Conservation (phyloP, 208 protist genomes). For the Crithidia thermophila region DNA sequence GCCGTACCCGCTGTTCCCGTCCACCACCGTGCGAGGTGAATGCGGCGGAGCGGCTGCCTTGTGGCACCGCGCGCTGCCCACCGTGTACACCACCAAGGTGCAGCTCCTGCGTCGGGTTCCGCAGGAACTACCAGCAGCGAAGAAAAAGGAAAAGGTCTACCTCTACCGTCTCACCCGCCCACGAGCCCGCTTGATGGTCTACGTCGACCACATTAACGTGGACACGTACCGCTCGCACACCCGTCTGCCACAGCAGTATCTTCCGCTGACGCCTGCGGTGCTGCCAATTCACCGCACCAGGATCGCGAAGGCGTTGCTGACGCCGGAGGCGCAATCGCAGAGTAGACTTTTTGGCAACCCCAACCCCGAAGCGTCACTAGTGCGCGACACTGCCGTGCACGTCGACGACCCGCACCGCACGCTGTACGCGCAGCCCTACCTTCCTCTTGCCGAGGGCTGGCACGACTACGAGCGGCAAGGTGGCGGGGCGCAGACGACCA, state of each 20-base stretch:
- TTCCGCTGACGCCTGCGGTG: constrained; percentile 19
- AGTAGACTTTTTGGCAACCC: too few relatives aligned
- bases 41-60: constrained; percentile 14
- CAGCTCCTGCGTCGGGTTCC: constrained; percentile 18
- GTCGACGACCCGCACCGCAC: constrained; percentile 18
- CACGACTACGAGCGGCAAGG: constrained; percentile 5
- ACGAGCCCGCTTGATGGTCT: constrained; percentile 4
- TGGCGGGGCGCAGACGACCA: neutral
- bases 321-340: too few relatives aligned
- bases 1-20: constrained; percentile 8
- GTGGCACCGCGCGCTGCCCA: constrained; percentile 21
- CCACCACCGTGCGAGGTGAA: constrained; percentile 3
- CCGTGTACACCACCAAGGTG: constrained; percentile 17
- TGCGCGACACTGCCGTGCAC: neutral
- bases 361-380: too few relatives aligned
- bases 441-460: constrained; percentile 12
- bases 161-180: neutral
- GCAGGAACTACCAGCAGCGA: neutral
- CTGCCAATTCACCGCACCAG: constrained; percentile 22
- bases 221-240: constrained; percentile 21
- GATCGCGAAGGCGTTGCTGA: constrained; percentile 25
- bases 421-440: constrained; percentile 24
- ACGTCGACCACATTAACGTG: constrained; percentile 19
- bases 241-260: neutral
- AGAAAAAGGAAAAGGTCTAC: constrained; percentile 3